Base-by-base conservation (phyloP, 345 rosid genomes). In the Chamaenerion angustifolium region DNA sequence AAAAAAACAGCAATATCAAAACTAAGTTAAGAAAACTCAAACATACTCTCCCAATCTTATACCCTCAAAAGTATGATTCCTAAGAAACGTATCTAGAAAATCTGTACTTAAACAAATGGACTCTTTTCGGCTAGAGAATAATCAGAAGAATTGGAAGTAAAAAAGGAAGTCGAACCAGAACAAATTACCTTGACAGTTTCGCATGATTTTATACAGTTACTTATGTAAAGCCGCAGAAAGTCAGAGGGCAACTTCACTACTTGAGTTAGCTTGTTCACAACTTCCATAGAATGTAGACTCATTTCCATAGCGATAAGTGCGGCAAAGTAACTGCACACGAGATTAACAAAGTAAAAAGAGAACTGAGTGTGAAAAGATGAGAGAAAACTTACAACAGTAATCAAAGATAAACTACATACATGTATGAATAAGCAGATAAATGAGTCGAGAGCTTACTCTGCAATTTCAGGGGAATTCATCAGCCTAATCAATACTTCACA, bases 251-350 rank as follows among this genome's bases (percentile, higher is more conserved):
- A 82, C 58, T 82, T 86, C 60, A 92, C 98, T 18, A 85, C 81
- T 53, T 94, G 83, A 31, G 98, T 87, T 46, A 92, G 98, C 71
- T 95, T 66, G 83, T 92, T 92, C 65, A 92, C 96, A 58, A 92
- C 98, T 76, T 92, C 98, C 98, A 87, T 84, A 10, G 96, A 92
- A 67, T 82, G 95, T 42, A 87, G 79, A 68, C 98, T 92, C 95
- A 84, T 87, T 25, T 92, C 98, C 98, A 92, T 92, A 67, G 65
- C 72, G 67, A 80, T 96, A 51, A 92, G 95, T 57, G 80, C 94
- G 18, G 84, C 73, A 49, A 80, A 87, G 64, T 92, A 87, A 53
- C 98, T 92, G 78, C 63, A 14, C 13, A 47, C 27, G 52, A n/a
- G 51, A 40, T 13, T 17, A 0, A 43, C 19, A 8, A 45, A 25